Base-by-base conservation (phyloP, 2,329 filamentous ascomycete species). In the Aspergillus hortae region DNA sequence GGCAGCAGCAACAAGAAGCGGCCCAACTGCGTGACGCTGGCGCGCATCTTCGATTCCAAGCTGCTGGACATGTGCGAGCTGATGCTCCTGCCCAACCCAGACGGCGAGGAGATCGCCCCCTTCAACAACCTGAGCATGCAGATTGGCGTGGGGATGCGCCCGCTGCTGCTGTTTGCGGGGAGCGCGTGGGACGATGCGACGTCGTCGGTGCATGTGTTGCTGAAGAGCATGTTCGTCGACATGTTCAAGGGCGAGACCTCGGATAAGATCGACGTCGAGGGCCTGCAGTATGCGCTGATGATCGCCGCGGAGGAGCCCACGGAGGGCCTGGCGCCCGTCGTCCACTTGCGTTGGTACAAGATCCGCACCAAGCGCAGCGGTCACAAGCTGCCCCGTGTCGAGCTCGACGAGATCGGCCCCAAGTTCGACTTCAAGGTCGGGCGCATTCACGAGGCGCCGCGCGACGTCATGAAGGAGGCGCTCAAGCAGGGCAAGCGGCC, bases 41-140 rank as follows among this genome's bases (percentile, higher is more conserved):
- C 87, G 38, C 85, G 94, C 57, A 89, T 88, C 41, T 97, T 95
- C 70, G 83, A 86, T 63, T 84, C 89, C 76, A 92, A 94, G 74
- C 80, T 96, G 14, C 81, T 97, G 59, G 95, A 99, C 73, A 96
- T 99, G 90, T 78, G 95, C 49, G 94, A 99, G 80, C 75, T 97
- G 63, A 80, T 90, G 68, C 82, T 99, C 53, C 86, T 96, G 63
- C 80, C 86, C 2, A 83, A 88, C 23, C 84, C 81, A 15, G 90
- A 69, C 15, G 66, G 67, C 19, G 64, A 66, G 21, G 52, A 59
- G 36, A 64, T 69, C 44, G 68, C 66, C 70, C 51, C 67, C 1
- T 64, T 70, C 55, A 69, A 67, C 56, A 85, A 81, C 57, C 79
- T 84, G 62, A 88, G 88, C 69, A 83, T 77, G 59, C 66, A 74